Evolutionary conservation across 1,284 basidiomycete genomes (phyloP).

Genomic region (Austroboletus niveus): DNA sequence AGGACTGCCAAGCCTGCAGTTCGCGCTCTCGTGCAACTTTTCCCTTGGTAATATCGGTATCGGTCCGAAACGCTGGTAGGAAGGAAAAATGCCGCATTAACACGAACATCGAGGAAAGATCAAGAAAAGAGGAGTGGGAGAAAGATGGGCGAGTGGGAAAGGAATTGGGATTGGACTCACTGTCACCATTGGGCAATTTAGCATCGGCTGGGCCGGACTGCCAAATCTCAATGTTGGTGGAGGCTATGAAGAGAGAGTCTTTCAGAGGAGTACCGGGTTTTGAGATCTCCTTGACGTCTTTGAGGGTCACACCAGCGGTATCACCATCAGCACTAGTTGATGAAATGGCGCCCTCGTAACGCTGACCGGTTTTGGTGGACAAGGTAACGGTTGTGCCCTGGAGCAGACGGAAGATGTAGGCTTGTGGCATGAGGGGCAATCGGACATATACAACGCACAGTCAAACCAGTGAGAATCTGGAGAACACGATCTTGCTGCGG

Average conservation of each 20-base stretch:
- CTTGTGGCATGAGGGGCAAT: conserved; percentile 15
- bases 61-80: conserved; percentile 77
- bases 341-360: conserved; percentile 67
- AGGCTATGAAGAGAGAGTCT: conserved; percentile 65
- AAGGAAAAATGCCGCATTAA: conserved; percentile 16
- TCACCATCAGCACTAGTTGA: conserved; percentile 66
- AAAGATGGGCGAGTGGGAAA: background rate
- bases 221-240: conserved; percentile 70
- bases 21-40: conserved; percentile 68
- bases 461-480: conserved; percentile 60
- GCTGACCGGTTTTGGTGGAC: conserved; percentile 61
- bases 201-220: conserved; percentile 72
- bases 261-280: conserved; percentile 63
- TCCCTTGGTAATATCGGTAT: conserved; percentile 78
- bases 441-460: conserved; percentile 43
- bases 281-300: conserved; percentile 69
- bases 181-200: conserved; percentile 62
- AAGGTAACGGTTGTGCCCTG: conserved; percentile 76
- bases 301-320: conserved; percentile 66
- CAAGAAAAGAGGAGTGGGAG: too few species aligned
- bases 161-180: conserved; percentile 38
- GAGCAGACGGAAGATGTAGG: conserved; percentile 18
- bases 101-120: background rate
- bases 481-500: conserved; percentile 52
- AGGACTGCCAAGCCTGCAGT: conserved; percentile 77